Conservation (phyloP, 139 green algal genomes). For the Desmodesmus armatus region DNA sequence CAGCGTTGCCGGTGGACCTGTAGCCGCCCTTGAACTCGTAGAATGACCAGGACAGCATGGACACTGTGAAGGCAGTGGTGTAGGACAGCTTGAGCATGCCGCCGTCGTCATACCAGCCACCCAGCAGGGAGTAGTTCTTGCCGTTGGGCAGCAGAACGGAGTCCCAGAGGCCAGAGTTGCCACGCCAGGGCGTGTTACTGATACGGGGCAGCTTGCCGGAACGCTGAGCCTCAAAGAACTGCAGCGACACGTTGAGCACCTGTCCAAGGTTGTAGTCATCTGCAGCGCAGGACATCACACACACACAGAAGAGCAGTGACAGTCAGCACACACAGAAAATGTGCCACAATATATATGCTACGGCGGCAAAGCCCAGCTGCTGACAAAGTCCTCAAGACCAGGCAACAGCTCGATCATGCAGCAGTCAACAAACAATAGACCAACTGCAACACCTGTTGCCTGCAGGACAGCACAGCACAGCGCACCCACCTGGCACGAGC, state of each 20-base stretch:
- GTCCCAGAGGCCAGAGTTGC: slow-evolving; percentile 50
- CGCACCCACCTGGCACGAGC: slow-evolving; percentile 40
- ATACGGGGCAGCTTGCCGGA: slow-evolving; percentile 48
- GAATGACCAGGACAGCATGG: slow-evolving; percentile 48
- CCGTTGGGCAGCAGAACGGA: slow-evolving; percentile 49
- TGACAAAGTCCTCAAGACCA: no score
- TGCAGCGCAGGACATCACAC: not conserved
- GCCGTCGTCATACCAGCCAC: slow-evolving; percentile 52
- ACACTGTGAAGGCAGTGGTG: slow-evolving; percentile 49
- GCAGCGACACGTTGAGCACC: slow-evolving; percentile 53
- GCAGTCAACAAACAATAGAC: no score
- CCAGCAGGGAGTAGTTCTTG: slow-evolving; percentile 47
- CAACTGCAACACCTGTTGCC: no score
- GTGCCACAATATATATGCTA: no score
- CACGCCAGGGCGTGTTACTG: slow-evolving; percentile 49
- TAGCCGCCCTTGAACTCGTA: slow-evolving; percentile 50
- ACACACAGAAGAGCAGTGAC: no score
- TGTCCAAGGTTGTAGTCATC: slow-evolving; percentile 54
- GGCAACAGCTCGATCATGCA: no score
- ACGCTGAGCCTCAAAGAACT: slow-evolving; percentile 53
- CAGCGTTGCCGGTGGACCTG: slow-evolving; percentile 31
- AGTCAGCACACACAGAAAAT: not conserved
- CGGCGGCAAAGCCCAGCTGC: not conserved
- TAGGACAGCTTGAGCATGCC: slow-evolving; percentile 52
- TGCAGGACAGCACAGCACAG: no score